Evolutionary conservation across 129 eudicot genomes (phyloP).

Genomic region (Flaveria sonorensis): DNA sequence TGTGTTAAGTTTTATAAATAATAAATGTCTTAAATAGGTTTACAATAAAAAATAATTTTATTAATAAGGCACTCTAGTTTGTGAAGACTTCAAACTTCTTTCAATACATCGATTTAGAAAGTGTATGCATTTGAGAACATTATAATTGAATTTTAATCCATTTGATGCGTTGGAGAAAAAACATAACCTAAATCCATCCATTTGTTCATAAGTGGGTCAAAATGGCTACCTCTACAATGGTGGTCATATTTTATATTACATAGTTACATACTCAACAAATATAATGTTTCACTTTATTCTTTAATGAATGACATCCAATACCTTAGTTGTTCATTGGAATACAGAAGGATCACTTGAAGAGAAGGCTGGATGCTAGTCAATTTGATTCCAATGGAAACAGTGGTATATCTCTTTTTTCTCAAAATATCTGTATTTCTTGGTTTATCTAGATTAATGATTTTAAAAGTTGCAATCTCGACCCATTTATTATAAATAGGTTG

Average conservation of each 20-base stretch:
- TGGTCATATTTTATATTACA: not conserved
- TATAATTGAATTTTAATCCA: not conserved
- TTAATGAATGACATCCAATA: constrained; percentile 9
- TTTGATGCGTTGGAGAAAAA: not conserved
- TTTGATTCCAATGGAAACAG: constrained; percentile 71
- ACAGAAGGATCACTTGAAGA: constrained; percentile 75
- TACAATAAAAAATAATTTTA: not conserved
- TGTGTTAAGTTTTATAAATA: not conserved
- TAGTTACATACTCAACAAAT: not conserved
- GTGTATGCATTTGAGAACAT: not conserved
- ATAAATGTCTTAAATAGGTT: not conserved
- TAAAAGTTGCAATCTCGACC: not conserved
- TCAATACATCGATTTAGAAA: not conserved
- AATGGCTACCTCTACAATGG: not conserved
- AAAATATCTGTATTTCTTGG: constrained; percentile 13
- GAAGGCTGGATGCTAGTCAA: constrained; percentile 66
- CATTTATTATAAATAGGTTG: not conserved
- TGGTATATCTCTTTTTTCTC: constrained; percentile 47
- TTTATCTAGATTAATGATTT: not conserved
- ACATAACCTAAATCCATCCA: not conserved
- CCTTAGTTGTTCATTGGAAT: constrained; percentile 26
- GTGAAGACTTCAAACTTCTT: not conserved
- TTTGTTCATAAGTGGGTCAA: not conserved
- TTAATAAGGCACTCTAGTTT: not conserved
- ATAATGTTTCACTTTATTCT: not conserved